Conservation (phyloP, 75 land plant genomes). For the Picea glauca region DNA sequence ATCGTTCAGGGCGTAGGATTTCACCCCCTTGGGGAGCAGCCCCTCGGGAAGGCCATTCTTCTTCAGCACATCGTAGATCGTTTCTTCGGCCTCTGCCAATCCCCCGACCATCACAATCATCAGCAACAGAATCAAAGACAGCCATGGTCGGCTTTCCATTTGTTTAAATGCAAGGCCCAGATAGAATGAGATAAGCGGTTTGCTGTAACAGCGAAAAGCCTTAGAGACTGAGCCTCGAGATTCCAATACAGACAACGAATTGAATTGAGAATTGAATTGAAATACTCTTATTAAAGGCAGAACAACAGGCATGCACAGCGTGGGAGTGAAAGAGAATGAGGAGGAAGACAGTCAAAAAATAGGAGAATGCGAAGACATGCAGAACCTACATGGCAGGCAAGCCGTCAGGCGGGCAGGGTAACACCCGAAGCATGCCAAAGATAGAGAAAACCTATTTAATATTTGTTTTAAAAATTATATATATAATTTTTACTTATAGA, state of each 20-base stretch:
- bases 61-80: slow-evolving; percentile 35
- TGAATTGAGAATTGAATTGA: too few relatives aligned
- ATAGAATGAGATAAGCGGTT: too few relatives aligned
- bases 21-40: slow-evolving; percentile 53
- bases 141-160: not conserved
- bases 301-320: too few relatives aligned
- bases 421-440: not conserved
- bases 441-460: slow-evolving; percentile 5
- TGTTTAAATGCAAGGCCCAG: too few relatives aligned
- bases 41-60: slow-evolving; percentile 60
- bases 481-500: too few relatives aligned
- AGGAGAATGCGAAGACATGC: not conserved
- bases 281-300: too few relatives aligned
- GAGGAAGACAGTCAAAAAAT: too few relatives aligned
- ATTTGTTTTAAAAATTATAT: too few relatives aligned
- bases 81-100: not conserved
- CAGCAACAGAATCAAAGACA: not conserved
- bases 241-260: too few relatives aligned
- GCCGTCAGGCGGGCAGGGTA: too few relatives aligned
- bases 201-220: too few relatives aligned
- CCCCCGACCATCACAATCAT: not conserved
- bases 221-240: too few relatives aligned
- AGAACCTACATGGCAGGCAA: slow-evolving; percentile 7
- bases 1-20: slow-evolving; percentile 32
- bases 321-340: not conserved